Base-by-base conservation (phyloP, 1,139 yeast genomes). In the Kurtzmaniella natalensis region DNA sequence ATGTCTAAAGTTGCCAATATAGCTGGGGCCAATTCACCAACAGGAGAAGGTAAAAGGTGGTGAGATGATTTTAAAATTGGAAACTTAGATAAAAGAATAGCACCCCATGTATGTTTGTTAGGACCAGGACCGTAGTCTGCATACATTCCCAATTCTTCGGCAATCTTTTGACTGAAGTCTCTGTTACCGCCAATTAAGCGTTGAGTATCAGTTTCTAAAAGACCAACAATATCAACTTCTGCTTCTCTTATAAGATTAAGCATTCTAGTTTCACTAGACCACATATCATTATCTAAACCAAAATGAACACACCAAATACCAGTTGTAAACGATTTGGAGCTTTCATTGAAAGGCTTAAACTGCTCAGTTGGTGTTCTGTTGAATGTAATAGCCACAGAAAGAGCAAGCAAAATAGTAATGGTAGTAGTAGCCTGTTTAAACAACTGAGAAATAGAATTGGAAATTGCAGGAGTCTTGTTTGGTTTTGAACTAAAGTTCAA, bases 281-380 rank as follows among this genome's bases (percentile, higher is more conserved):
- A 92, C 94, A 92, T 84, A 55, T 89, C 96, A 55, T 92, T 92
- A 56, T 92, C 98, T 36, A 92, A 71, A 15, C 96, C 98, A 53
- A 92, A 92, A 61, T 92, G 98, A 43, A 92, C 81, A 25, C 98
- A 92, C 98, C 98, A 92, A 43, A 92, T 89, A 52, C 96, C 98
- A 1, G 96, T 89, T 2, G 95, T 88, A 51, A 92, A 76, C 3
- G 87, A 59, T 48, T 78, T 73, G 8, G 88, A 76, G 9, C 81
- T 81, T 17, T 83, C 80, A 51, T 89, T 92, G 51, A 78, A 81
- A 17, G 97, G 97, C 38, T 60, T 59, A 30, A 85, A 85, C 11
- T 71, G 70, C 8, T 57, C 58, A 8, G 69, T 60, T 41, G 83
- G 84, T 52, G 72, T 72, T 47, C 95, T 71, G 40, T 71, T 59